These are phyloP conservation scores for Suillus alpinus DNA, from an alignment of 768 basidiomycete genomes.

Conservation along the genomic window DNA sequence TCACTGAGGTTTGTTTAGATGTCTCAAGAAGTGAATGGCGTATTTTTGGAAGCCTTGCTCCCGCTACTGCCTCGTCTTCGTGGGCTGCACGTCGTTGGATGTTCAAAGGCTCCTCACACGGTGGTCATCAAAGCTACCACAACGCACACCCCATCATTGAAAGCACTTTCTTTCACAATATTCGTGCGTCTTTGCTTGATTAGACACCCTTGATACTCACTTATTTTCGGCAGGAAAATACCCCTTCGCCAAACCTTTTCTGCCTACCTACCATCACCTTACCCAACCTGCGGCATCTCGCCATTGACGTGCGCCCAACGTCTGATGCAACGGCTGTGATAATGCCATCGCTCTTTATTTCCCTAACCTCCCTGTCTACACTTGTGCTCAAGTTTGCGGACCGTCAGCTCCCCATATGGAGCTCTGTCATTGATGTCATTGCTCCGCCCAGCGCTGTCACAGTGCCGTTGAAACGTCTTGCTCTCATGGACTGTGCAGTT, in stretches of 20 bases:
- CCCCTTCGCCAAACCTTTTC: constrained; percentile 10
- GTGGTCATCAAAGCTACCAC: constrained; percentile 43
- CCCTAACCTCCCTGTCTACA: constrained; percentile 5
- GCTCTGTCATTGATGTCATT: constrained; percentile 42
- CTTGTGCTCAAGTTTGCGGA: constrained; percentile 5
- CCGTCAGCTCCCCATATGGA: constrained; percentile 27
- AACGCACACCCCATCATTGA: constrained; percentile 50
- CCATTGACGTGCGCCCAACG: constrained; percentile 47
- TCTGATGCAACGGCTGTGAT: constrained; percentile 9
- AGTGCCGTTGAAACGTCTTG: constrained; percentile 40
- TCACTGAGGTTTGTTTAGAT: constrained; percentile 36
- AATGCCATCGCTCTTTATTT: not conserved
- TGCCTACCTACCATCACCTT: constrained; percentile 30
- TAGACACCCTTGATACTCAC: constrained; percentile 3
- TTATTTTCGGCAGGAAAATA: constrained; percentile 11
- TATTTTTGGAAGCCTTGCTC: constrained; percentile 47
- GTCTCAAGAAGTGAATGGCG: constrained; percentile 52
- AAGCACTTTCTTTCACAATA: constrained; percentile 59
- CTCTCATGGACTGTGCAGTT: constrained; percentile 47
- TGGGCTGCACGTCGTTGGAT: constrained; percentile 60
- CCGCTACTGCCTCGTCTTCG: constrained; percentile 49
- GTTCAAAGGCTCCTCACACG: constrained; percentile 54
- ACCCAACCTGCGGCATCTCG: constrained; percentile 45
- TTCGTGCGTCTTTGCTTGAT: constrained; percentile 40
- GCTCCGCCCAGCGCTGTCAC: constrained; percentile 35